Percentiles rank a stretch among this genome's conserved stretches.
These are phyloP conservation scores for Nyssa sinensis DNA, from an alignment of 148 eudicot genomes.

Conservation along the genomic window DNA sequence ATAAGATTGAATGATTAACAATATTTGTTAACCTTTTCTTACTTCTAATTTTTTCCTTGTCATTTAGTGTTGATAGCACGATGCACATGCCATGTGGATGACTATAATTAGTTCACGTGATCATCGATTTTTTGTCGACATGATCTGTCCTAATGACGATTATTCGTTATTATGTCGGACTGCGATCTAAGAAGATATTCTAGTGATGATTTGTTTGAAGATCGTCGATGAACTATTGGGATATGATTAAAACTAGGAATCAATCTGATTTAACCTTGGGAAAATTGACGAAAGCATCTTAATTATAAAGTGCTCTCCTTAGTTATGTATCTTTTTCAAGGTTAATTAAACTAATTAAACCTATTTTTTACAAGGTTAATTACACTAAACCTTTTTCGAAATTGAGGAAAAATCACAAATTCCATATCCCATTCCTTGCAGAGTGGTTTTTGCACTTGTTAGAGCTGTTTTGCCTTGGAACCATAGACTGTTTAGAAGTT, in stretches of 20 bases:
- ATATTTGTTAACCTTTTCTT: no score
- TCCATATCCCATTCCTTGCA: neutral
- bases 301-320: neutral
- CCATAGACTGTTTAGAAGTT: neutral
- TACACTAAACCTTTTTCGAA: neutral
- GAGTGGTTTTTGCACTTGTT: neutral
- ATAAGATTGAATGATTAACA: no score
- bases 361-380: neutral
- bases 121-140: neutral
- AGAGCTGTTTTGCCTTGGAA: neutral
- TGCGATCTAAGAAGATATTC: neutral
- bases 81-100: neutral
- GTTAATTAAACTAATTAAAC: neutral
- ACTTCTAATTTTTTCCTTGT: no score
- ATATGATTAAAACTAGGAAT: neutral
- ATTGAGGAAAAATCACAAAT: neutral
- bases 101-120: neutral
- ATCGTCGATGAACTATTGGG: no score
- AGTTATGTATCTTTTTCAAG: neutral
- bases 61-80: neutral
- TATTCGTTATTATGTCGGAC: neutral
- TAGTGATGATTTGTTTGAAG: neutral
- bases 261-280: neutral
- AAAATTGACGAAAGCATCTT: neutral
- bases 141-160: neutral